Evolutionary conservation across 306 rosid genomes (phyloP).

Genomic region (Cicer bijugum): DNA sequence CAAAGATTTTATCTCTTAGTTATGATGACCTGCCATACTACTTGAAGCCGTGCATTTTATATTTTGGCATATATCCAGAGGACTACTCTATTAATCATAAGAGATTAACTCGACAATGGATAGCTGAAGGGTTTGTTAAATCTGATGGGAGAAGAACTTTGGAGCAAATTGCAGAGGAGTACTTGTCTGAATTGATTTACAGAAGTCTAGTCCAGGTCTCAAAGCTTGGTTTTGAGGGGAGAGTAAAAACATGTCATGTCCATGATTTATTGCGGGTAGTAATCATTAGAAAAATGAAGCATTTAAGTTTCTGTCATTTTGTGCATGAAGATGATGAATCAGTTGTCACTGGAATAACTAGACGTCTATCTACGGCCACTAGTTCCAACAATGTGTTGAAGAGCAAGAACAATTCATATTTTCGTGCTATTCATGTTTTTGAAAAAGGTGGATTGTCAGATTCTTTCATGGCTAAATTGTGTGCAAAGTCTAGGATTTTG

Average conservation of each 20-base stretch:
- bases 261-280: conserved; percentile 19
- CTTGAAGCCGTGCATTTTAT: conserved; percentile 24
- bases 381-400: neutral
- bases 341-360: neutral
- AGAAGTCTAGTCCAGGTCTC: conserved; percentile 20
- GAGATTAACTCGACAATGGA: conserved; percentile 11
- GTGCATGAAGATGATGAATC: neutral
- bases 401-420: neutral
- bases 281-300: neutral
- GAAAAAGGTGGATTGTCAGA: neutral
- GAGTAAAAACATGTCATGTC: neutral
- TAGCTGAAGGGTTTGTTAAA: conserved; percentile 23
- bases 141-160: neutral
- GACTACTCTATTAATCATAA: neutral
- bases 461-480: neutral
- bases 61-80: conserved; percentile 5
- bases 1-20: conserved; percentile 26
- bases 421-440: neutral
- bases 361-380: neutral
- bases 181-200: conserved; percentile 11
- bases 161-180: neutral
- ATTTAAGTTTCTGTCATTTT: neutral
- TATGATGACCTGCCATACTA: conserved; percentile 14
- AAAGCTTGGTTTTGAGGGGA: neutral
- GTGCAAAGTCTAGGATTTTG: conserved; percentile 10